Conservation (phyloP, 352 stramenopile genomes). For the Aphanomyces astaci region DNA sequence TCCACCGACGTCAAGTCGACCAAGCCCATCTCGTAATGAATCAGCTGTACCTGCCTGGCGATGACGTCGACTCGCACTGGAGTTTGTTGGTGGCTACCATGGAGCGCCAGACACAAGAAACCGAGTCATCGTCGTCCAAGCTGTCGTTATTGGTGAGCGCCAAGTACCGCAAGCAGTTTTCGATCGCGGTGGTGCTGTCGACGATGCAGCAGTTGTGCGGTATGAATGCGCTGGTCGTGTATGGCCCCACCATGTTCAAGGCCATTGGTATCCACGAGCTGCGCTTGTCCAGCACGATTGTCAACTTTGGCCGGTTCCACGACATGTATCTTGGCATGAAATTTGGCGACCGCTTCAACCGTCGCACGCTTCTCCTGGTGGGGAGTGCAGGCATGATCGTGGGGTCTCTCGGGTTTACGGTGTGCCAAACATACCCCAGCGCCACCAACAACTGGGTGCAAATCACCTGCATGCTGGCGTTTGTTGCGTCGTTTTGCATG, state of each 20-base stretch:
- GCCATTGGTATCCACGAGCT: conserved; percentile 5
- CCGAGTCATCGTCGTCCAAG: neutral
- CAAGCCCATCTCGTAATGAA: conserved; percentile 28
- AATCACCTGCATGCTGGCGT: conserved; percentile 36
- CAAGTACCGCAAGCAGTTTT: conserved; percentile 22
- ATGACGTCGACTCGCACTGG: conserved; percentile 26
- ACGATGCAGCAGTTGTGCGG: conserved; percentile 14
- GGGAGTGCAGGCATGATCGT: neutral
- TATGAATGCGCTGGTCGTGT: conserved; percentile 16
- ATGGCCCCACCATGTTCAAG: conserved; percentile 1
- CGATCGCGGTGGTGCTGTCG: neutral
- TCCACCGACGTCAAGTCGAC: conserved; percentile 27
- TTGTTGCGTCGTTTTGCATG: conserved; percentile 22
- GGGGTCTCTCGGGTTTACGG: neutral
- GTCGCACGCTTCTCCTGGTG: conserved; percentile 24
- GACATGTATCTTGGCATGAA: neutral
- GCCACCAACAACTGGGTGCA: conserved; percentile 24
- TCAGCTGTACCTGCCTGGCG: conserved; percentile 26
- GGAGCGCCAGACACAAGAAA: neutral
- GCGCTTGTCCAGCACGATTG: conserved; percentile 12
- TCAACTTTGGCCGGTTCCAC: conserved; percentile 11
- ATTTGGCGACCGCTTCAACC: neutral
- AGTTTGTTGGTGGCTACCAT: conserved; percentile 19
- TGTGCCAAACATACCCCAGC: conserved; percentile 11
- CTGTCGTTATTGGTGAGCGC: conserved; percentile 29